phyloP scores from a whole-genome alignment of 768 basidiomycete species.

The Glaciozyma antarctica region DNA sequence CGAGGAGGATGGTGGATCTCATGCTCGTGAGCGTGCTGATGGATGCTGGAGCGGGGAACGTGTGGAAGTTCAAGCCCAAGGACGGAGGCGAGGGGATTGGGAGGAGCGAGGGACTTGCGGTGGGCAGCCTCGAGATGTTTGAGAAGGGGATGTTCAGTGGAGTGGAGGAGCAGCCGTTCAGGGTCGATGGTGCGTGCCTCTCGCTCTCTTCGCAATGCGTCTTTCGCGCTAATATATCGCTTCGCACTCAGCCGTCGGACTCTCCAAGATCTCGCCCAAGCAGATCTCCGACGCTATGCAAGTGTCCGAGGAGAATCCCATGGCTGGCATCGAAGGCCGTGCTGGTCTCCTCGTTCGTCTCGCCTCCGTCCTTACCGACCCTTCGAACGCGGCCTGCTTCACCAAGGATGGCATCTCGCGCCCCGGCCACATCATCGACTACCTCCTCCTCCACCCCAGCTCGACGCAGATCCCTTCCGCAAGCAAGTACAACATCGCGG shows the following conservation, averaged over 20 bases:
- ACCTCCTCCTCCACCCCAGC: constrained; percentile 31
- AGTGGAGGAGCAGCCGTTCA: constrained; percentile 51
- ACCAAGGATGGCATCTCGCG: constrained; percentile 15
- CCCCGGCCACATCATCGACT: constrained; percentile 34
- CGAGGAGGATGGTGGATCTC: constrained; percentile 72
- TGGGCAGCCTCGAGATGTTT: constrained; percentile 89
- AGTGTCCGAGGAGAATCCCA: constrained; percentile 62
- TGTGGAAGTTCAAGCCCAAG: constrained; percentile 66
- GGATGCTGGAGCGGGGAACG: constrained; percentile 82
- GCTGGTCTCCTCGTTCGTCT: constrained; percentile 65
- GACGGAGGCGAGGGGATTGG: constrained; percentile 48
- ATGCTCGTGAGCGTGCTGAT: constrained; percentile 85
- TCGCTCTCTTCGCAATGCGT: not conserved
- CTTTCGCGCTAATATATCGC: not conserved
- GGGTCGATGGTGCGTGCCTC: constrained; percentile 64
- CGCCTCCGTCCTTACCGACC: constrained; percentile 53
- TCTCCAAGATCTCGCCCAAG: constrained; percentile 55
- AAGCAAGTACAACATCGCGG: constrained; percentile 30
- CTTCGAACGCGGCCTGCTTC: constrained; percentile 56
- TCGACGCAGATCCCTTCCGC: constrained; percentile 25
- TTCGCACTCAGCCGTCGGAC: constrained; percentile 52
- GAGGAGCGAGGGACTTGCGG: constrained; percentile 61
- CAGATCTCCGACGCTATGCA: constrained; percentile 64
- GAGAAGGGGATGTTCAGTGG: constrained; percentile 69
- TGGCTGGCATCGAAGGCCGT: constrained; percentile 84